Base-by-base conservation (phyloP, 345 rosid species). In the Salix suchowensis region DNA sequence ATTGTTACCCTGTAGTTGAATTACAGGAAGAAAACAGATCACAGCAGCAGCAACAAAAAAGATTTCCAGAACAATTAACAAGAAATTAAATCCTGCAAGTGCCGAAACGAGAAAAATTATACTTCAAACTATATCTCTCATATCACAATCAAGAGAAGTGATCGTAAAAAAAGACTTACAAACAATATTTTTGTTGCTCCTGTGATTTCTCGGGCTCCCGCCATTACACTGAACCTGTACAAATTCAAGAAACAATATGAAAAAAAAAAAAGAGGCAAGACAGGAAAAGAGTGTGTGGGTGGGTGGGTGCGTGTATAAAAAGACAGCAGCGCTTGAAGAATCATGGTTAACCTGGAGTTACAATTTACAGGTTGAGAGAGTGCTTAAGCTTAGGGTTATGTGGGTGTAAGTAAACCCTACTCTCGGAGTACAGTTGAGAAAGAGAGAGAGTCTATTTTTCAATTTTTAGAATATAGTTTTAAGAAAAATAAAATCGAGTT, bases 1-100 rank as follows among this genome's bases (percentile, higher is more conserved):
- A 26, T 19, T 9, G 28, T 54, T 60, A 1, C 74, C 79, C 82
- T 75, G 85, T 18, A 65, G 64, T 26, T 18, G 36, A 60, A 72
- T 11, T 44, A 6, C 52, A 74, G 16, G 44, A 30, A 40, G 14
- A 68, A 52, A 16, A 24, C 19, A 67, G 55, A 66, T n/a, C 67
- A 66, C 10, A 1, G 44, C 50, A 44, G 6, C 30, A 77, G 2
- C 3, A 4, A 36, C 32, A 39, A 30, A 52, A 14, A 14, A 42
- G 10, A 21, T 19, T 44, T 69, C 32, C 11, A 61, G 67, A 23
- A 6, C 14, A 39, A 58, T 58, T 54, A 69, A 2, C 61, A 24
- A 6, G 24, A 61, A 62, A 36, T 16, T 6, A 40, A 62, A 70
- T 40, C 32, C 8, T 21, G 30, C 2, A 62, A 70, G 16, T 11